These are phyloP conservation scores for Fraxinus pennsylvanica DNA, from an alignment of 257 asterid species.

Conservation along the genomic window DNA sequence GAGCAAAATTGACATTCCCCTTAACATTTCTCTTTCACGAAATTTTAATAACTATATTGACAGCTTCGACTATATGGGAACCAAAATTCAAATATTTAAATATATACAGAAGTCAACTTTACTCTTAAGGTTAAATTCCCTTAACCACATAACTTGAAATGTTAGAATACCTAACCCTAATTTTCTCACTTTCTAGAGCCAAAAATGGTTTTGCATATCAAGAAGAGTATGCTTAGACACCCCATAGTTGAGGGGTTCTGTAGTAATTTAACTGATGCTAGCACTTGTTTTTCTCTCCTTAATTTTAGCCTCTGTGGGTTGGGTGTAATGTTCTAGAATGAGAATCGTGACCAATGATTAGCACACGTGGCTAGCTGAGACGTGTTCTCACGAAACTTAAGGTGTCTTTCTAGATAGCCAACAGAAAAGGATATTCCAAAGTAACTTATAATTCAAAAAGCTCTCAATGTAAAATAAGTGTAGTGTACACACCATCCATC, in stretches of 20 bases:
- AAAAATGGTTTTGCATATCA: too few relatives aligned
- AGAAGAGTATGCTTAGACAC: not conserved
- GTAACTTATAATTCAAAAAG: not conserved
- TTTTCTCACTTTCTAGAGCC: too few relatives aligned
- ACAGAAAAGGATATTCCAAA: conserved; percentile 19
- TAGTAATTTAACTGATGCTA: not conserved
- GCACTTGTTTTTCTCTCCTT: not conserved
- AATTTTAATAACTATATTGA: too few relatives aligned
- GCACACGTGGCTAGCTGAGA: conserved; percentile 28
- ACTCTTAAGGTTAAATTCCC: too few relatives aligned
- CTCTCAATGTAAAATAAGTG: not conserved
- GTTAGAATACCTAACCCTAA: too few relatives aligned
- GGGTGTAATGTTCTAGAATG: not conserved
- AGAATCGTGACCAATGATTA: not conserved
- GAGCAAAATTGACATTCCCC: too few relatives aligned
- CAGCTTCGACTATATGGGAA: too few relatives aligned
- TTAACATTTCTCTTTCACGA: too few relatives aligned
- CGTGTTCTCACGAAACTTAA: conserved; percentile 5
- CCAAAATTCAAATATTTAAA: too few relatives aligned
- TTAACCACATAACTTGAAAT: too few relatives aligned
- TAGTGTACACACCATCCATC: not conserved
- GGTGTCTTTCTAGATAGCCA: conserved; percentile 37
- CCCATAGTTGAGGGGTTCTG: not conserved
- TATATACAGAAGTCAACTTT: too few relatives aligned
- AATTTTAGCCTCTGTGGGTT: not conserved